Evolutionary conservation across 192 early-diverging fungal species (phyloP).

Genomic region (Gaertneriomyces semiglobifer): DNA sequence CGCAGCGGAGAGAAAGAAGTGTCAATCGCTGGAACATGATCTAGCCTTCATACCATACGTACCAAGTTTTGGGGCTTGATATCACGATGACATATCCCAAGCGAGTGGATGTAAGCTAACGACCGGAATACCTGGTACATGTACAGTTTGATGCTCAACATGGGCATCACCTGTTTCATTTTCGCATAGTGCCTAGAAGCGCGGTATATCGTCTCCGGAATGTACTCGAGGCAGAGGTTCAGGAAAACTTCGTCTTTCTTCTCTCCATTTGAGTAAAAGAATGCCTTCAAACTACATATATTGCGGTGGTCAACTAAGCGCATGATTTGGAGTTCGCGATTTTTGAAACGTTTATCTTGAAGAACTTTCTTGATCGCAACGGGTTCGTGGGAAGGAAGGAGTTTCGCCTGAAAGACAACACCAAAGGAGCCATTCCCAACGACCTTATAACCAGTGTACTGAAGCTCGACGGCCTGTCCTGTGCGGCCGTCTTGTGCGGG

Average conservation of each 20-base stretch:
- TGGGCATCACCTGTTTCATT: constrained; percentile 90
- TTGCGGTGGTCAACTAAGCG: constrained; percentile 87
- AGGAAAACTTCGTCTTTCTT: constrained; percentile 94
- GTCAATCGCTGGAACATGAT: neutral
- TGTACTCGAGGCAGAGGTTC: constrained; percentile 91
- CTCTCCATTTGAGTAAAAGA: constrained; percentile 94
- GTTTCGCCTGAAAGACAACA: constrained; percentile 92
- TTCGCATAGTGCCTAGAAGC: constrained; percentile 87
- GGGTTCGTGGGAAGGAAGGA: constrained; percentile 72
- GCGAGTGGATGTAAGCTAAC: constrained; percentile 91
- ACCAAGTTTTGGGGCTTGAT: constrained; percentile 98
- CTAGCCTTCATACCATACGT: constrained; percentile 4
- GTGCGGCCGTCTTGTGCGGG: constrained; percentile 84
- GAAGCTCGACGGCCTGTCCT: constrained; percentile 79
- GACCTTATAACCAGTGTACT: constrained; percentile 88
- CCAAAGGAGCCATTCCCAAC: constrained; percentile 98
- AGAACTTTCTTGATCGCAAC: constrained; percentile 98
- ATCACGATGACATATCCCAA: constrained; percentile 98
- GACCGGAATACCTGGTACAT: constrained; percentile 99
- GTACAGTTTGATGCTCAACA: constrained; percentile 93
- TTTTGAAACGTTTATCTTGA: constrained; percentile 97
- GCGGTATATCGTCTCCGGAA: constrained; percentile 95
- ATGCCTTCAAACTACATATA: constrained; percentile 83
- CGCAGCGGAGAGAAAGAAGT: neutral
- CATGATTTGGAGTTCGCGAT: constrained; percentile 93